These are phyloP conservation scores for Solanum paucissectum DNA, from an alignment of 257 asterid species.

Conservation along the genomic window DNA sequence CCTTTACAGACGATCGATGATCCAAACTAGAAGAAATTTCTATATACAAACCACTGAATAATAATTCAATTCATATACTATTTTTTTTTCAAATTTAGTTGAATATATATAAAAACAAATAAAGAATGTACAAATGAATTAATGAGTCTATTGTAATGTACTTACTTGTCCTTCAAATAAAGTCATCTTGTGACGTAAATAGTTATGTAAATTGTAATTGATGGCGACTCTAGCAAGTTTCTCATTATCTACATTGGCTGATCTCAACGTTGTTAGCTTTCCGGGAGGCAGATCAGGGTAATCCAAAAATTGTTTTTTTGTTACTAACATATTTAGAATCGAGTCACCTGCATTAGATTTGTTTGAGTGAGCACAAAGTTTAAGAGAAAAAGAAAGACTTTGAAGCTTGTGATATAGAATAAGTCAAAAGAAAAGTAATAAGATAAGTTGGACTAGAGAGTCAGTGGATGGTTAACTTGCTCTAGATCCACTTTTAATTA, in stretches of 20 bases:
- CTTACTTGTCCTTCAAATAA: slow-evolving; percentile 25
- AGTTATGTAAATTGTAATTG: slow-evolving; percentile 14
- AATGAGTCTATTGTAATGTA: neutral
- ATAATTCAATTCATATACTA: neutral
- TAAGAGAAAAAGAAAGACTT: neutral
- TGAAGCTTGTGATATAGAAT: neutral
- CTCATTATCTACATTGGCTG: slow-evolving; percentile 53
- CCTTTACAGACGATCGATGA: neutral
- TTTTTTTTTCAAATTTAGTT: neutral
- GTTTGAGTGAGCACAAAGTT: neutral
- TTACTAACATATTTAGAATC: slow-evolving; percentile 4
- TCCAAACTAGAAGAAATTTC: neutral
- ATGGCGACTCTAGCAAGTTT: slow-evolving; percentile 14
- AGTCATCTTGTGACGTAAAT: slow-evolving; percentile 24
- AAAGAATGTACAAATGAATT: neutral
- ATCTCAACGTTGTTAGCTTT: slow-evolving; percentile 30
- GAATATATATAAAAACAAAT: neutral
- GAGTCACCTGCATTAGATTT: slow-evolving; percentile 12
- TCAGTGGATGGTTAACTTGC: neutral
- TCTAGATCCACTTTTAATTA: neutral
- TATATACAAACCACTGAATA: neutral
- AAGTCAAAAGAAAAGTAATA: neutral
- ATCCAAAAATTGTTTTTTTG: slow-evolving; percentile 2
- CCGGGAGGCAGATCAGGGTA: slow-evolving; percentile 35
- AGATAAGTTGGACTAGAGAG: neutral